Base-by-base conservation (phyloP, 805 yeast species). In the Nakazawaea peltata region DNA sequence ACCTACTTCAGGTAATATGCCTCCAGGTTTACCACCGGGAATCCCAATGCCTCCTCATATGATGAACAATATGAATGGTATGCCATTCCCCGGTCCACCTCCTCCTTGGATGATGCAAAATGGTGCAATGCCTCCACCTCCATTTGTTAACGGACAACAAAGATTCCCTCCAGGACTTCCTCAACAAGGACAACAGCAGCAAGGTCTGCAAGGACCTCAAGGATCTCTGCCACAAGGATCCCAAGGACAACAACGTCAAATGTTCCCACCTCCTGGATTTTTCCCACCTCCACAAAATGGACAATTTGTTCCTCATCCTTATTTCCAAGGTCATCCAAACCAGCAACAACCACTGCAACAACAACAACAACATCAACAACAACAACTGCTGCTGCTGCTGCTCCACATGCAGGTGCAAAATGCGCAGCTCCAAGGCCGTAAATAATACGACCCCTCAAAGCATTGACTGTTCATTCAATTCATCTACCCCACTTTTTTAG, bases 341-440 rank as follows among this genome's bases (percentile, higher is more conserved):
- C 32, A 19, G 23, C 37, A 32, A 23, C 43, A 33, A 18, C 34
- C 32, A 24, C 46, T 34, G 26, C 45, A 32, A 16, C 49, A 33
- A 19, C 51, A 36, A 14, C 46, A 35, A 19, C 50, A 36, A 19
- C 46, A 32, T 26, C 46, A 36, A 26, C 45, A 33, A 16, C 49
- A 34, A 19, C 51, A 36, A n/a, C 47, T 34, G 19, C 50, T 35
- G 21, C 46, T 29, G 24, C 48, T n/a, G n/a, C n/a, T n/a, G n/a
- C n/a, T n/a, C n/a, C n/a, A n/a, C n/a, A n/a, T n/a, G n/a, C n/a
- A n/a, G n/a, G n/a, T n/a, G n/a, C n/a, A n/a, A n/a, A n/a, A n/a
- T n/a, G n/a, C n/a, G n/a, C n/a, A n/a, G n/a, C n/a, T n/a, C n/a
- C n/a, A n/a, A n/a, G n/a, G n/a, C n/a, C n/a, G n/a, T n/a, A n/a